Evolutionary conservation across 1,284 basidiomycete species (phyloP).

Genomic region (Cryptococcus deneoformans): DNA sequence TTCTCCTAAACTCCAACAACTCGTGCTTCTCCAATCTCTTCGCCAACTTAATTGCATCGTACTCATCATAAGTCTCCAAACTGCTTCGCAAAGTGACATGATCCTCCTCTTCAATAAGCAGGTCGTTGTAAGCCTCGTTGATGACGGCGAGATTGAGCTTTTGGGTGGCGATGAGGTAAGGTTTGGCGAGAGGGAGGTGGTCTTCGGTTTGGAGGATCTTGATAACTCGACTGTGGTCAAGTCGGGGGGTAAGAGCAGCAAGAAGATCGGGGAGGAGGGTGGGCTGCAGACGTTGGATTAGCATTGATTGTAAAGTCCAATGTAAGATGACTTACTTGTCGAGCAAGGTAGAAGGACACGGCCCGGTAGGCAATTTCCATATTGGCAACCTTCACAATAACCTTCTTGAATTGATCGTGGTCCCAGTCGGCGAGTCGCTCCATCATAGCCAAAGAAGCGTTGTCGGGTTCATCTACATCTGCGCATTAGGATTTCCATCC

Average conservation of each 20-base stretch:
- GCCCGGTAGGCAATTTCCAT: slow-evolving; percentile 78
- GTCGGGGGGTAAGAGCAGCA: slow-evolving; percentile 84
- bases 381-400: slow-evolving; percentile 92
- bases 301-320: slow-evolving; percentile 9
- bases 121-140: slow-evolving; percentile 95
- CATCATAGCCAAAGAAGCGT: slow-evolving; percentile 72
- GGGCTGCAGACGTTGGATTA: slow-evolving; percentile 79
- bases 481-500: not conserved
- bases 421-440: slow-evolving; percentile 98
- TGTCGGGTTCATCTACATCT: slow-evolving; percentile 44
- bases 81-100: slow-evolving; percentile 94
- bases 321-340: slow-evolving; percentile 18
- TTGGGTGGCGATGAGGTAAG: slow-evolving; percentile 96
- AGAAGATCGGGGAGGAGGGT: slow-evolving; percentile 90
- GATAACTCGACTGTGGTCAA: slow-evolving; percentile 93
- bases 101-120: slow-evolving; percentile 98
- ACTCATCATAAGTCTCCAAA: slow-evolving; percentile 97
- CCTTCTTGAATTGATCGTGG: slow-evolving; percentile 98
- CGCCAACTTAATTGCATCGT: slow-evolving; percentile 88
- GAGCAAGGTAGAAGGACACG: slow-evolving; percentile 43
- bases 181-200: slow-evolving; percentile 89
- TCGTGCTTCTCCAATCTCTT: slow-evolving; percentile 84
- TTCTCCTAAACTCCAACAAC: slow-evolving; percentile 88
- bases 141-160: slow-evolving; percentile 95
- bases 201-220: slow-evolving; percentile 82